phyloP scores from a whole-genome alignment of 2,329 filamentous ascomycete species.

The Phoma sp. region DNA sequence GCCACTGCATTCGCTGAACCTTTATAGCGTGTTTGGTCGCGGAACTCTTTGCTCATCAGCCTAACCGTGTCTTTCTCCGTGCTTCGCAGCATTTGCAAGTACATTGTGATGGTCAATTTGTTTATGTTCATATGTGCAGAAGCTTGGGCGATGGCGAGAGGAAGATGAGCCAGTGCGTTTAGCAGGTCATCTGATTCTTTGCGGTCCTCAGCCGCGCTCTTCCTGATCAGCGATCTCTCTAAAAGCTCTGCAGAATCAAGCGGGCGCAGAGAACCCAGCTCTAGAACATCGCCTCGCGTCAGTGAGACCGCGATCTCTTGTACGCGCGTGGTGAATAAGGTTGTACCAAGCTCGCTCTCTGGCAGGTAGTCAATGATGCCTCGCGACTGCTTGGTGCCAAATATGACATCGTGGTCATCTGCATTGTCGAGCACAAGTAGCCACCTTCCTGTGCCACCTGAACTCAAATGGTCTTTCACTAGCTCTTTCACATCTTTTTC shows the following conservation, averaged over 20 bases:
- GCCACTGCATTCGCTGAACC: slow-evolving; percentile 49
- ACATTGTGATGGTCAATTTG: slow-evolving; percentile 33
- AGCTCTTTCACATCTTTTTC: slow-evolving; percentile 26
- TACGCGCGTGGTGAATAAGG: slow-evolving; percentile 13
- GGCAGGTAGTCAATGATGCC: slow-evolving; percentile 23
- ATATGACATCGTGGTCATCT: slow-evolving; percentile 16
- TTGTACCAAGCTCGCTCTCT: slow-evolving; percentile 15
- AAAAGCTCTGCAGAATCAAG: slow-evolving; percentile 8
- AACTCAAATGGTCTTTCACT: slow-evolving; percentile 29
- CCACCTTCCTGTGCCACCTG: slow-evolving; percentile 19
- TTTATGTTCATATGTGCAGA: slow-evolving; percentile 51
- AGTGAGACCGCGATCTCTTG: slow-evolving; percentile 16
- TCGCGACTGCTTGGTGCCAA: slow-evolving; percentile 4
- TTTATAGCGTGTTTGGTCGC: slow-evolving; percentile 47
- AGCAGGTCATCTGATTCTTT: slow-evolving; percentile 10
- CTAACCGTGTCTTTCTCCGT: slow-evolving; percentile 43
- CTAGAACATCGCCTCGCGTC: slow-evolving; percentile 18
- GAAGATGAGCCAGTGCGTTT: slow-evolving; percentile 48
- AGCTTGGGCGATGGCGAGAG: slow-evolving; percentile 49
- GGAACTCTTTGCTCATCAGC: slow-evolving; percentile 51
- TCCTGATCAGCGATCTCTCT: neutral
- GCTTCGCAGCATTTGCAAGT: slow-evolving; percentile 43
- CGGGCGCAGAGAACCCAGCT: slow-evolving; percentile 13
- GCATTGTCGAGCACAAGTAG: slow-evolving; percentile 24
- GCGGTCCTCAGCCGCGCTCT: neutral